A percentile compares a stretch with the other conserved stretches of the same genome.
phyloP scores from a whole-genome alignment of 257 asterid genomes.

The Primulina huaijiensis region DNA sequence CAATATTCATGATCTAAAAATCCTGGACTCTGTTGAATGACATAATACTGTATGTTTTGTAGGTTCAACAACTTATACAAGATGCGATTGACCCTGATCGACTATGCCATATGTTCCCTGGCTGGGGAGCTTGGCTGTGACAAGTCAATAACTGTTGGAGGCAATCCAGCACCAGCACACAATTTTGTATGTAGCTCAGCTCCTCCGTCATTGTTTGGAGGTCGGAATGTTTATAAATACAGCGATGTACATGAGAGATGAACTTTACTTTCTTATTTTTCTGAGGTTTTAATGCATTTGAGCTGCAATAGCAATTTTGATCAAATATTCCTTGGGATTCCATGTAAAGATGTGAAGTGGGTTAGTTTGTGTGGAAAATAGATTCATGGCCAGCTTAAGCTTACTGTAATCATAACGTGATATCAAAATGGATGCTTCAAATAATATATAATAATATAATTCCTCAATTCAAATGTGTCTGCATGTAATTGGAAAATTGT shows the following conservation, averaged over 20 bases:
- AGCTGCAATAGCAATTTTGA: not conserved
- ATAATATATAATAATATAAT: no score
- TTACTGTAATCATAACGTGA: not conserved
- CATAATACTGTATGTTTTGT: slow-evolving; percentile 14
- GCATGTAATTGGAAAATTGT: no score
- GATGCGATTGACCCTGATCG: slow-evolving; percentile 95
- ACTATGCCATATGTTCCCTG: slow-evolving; percentile 91
- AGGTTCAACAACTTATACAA: slow-evolving; percentile 98
- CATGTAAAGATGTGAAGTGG: not conserved
- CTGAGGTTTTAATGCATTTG: not conserved
- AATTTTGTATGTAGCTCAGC: not conserved
- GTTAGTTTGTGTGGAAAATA: no score
- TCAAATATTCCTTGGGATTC: not conserved
- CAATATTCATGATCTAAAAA: not conserved
- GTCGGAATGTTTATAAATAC: not conserved
- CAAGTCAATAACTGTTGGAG: slow-evolving; percentile 7
- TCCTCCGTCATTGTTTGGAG: not conserved
- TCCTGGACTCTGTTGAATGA: no score
- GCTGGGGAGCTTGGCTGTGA: slow-evolving; percentile 99
- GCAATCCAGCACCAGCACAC: not conserved
- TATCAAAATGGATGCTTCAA: no score
- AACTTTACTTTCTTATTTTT: no score
- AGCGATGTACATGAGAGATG: not conserved
- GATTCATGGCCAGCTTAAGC: not conserved
- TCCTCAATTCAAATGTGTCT: no score